Percentiles rank a stretch among this genome's conserved stretches.
Evolutionary conservation across 2,329 filamentous ascomycete genomes (phyloP).

Genomic region (Paracorniculantispora psalliotae): DNA sequence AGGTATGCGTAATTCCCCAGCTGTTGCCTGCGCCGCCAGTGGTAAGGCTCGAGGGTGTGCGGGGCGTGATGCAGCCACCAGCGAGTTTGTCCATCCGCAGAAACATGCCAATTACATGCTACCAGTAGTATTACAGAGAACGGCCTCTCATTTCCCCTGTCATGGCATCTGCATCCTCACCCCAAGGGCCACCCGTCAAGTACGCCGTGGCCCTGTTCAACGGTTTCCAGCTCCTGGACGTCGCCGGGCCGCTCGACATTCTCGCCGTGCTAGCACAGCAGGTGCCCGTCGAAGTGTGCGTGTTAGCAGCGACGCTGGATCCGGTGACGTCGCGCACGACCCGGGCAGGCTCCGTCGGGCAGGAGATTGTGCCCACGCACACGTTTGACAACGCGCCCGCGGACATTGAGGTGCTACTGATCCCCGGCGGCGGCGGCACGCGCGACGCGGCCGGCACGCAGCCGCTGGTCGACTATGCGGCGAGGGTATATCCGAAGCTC

Average conservation of each 20-base stretch:
- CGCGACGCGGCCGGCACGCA: constrained; percentile 21
- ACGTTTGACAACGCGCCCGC: constrained; percentile 30
- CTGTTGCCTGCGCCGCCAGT: too few relatives aligned
- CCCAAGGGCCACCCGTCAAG: constrained; percentile 15
- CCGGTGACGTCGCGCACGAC: constrained; percentile 25
- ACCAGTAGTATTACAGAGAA: too few relatives aligned
- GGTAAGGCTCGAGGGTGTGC: too few relatives aligned
- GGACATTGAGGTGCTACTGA: constrained; percentile 34
- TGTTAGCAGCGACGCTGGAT: constrained; percentile 24
- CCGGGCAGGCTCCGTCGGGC: constrained; percentile 22
- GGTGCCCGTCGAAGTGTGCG: constrained; percentile 21
- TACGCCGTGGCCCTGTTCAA: constrained; percentile 31
- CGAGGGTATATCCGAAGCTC: constrained; percentile 35
- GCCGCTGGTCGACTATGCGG: constrained; percentile 37
- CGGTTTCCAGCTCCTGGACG: constrained; percentile 34
- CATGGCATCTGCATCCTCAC: neutral
- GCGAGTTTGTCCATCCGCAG: too few relatives aligned
- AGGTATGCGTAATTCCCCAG: too few relatives aligned
- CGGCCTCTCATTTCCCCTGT: too few relatives aligned
- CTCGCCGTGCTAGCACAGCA: constrained; percentile 26
- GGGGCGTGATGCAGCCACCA: too few relatives aligned
- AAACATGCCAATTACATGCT: too few relatives aligned
- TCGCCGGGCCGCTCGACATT: constrained; percentile 35
- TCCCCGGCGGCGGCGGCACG: constrained; percentile 34
- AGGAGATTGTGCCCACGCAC: constrained; percentile 31